phyloP scores from a whole-genome alignment of 2,329 filamentous ascomycete genomes.

The Botryosphaeria dothidea region DNA sequence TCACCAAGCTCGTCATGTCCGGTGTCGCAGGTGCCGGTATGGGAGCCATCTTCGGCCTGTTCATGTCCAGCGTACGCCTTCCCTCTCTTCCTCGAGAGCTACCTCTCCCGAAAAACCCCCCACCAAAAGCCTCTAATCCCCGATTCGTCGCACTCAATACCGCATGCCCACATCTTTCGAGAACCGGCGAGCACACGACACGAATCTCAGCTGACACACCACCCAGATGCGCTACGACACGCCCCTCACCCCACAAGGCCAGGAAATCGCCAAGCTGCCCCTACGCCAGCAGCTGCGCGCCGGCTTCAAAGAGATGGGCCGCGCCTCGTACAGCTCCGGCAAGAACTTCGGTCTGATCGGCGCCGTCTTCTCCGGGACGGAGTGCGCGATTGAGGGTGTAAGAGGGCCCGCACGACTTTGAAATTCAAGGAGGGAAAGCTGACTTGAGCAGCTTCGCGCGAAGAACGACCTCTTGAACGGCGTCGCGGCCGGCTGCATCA shows the following conservation, averaged over 20 bases:
- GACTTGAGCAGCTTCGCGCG: slow-evolving; percentile 67
- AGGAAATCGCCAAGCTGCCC: slow-evolving; percentile 65
- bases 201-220: background rate
- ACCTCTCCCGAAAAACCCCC: background rate
- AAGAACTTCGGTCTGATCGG: slow-evolving; percentile 95
- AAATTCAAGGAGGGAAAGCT: too few species aligned
- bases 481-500: slow-evolving; percentile 83
- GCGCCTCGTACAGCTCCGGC: slow-evolving; percentile 76
- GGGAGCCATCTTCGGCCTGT: slow-evolving; percentile 90
- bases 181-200: background rate
- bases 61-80: slow-evolving; percentile 83
- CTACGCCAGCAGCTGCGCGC: slow-evolving; percentile 77
- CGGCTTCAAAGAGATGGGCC: slow-evolving; percentile 95
- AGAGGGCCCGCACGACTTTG: too few species aligned
- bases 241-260: slow-evolving; percentile 63
- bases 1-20: slow-evolving; percentile 83
- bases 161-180: background rate
- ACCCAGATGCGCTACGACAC: slow-evolving; percentile 96
- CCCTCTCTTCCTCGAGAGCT: background rate
- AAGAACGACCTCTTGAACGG: slow-evolving; percentile 94
- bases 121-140: background rate
- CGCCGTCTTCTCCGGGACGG: slow-evolving; percentile 85
- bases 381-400: slow-evolving; percentile 89
- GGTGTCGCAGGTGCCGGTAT: slow-evolving; percentile 93
- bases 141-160: background rate